These are phyloP conservation scores for Lentithecium fluviatile DNA, from an alignment of 495 filamentous ascomycete species.

Conservation along the genomic window DNA sequence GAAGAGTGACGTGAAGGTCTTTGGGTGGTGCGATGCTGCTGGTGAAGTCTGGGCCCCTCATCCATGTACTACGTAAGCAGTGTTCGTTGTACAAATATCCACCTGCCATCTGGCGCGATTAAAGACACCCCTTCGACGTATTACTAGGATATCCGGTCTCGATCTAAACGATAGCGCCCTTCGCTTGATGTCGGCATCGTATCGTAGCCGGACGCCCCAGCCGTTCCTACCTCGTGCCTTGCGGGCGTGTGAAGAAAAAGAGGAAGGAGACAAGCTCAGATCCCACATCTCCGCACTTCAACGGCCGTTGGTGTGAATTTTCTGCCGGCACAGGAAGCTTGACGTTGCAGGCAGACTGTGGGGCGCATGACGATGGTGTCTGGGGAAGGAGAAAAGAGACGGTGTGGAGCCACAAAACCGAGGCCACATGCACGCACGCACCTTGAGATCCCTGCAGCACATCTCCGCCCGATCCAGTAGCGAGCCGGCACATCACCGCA, in stretches of 20 bases:
- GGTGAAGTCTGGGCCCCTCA: too few species aligned
- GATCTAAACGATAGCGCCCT: too few species aligned
- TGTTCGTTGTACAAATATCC: not conserved
- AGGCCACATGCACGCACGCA: not conserved
- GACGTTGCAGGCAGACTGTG: slow-evolving; percentile 11
- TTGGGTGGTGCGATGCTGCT: not conserved
- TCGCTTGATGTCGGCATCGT: too few species aligned
- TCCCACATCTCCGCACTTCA: too few species aligned
- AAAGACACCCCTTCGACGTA: too few species aligned
- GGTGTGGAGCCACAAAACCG: slow-evolving; percentile 4
- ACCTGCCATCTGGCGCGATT: too few species aligned
- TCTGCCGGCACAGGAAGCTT: too few species aligned
- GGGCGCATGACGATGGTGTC: not conserved
- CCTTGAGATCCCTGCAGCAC: slow-evolving; percentile 2
- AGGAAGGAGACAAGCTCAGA: not conserved
- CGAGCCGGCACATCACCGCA: not conserved
- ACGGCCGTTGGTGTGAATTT: too few species aligned
- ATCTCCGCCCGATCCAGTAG: not conserved
- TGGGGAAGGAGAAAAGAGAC: slow-evolving; percentile 1
- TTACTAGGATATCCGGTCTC: too few species aligned
- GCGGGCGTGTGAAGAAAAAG: not conserved
- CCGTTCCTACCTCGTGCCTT: too few species aligned
- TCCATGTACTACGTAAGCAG: not conserved
- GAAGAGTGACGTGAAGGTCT: not conserved
- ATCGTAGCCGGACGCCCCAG: too few species aligned